Evolutionary conservation across 805 yeast species (phyloP).

Genomic region (Lipomyces mesembrius): DNA sequence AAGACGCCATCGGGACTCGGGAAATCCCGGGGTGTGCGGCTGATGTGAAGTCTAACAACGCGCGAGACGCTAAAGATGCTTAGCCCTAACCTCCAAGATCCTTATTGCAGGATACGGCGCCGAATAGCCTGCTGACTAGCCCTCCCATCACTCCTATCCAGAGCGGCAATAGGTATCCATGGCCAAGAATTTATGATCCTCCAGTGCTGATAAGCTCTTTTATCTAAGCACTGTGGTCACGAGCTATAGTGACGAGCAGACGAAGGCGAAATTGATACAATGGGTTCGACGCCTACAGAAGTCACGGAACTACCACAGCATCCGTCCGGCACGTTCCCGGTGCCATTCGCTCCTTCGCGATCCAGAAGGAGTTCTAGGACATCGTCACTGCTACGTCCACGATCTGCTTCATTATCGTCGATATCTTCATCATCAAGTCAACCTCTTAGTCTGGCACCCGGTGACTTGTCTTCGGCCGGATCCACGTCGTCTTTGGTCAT

Average conservation of each 20-base stretch:
- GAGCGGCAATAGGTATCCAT: background rate
- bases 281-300: slow-evolving; percentile 12
- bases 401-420: slow-evolving; percentile 22
- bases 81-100: background rate
- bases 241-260: background rate
- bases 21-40: too few species aligned
- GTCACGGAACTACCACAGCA: background rate
- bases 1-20: too few species aligned
- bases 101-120: background rate
- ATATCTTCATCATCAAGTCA: slow-evolving; percentile 19
- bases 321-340: slow-evolving; percentile 6
- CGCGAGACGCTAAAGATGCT: too few species aligned
- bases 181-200: background rate
- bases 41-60: too few species aligned
- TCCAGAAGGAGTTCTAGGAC: slow-evolving; percentile 13
- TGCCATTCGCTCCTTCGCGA: background rate
- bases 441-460: slow-evolving; percentile 11
- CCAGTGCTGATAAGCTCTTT: background rate
- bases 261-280: background rate
- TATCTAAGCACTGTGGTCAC: background rate
- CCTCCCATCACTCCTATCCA: too few species aligned
- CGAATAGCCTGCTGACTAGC: background rate
- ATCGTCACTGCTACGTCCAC: slow-evolving; percentile 16
- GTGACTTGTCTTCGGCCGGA: slow-evolving; percentile 6
- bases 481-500: slow-evolving; percentile 9